Evolutionary conservation across 2,329 filamentous ascomycete species (phyloP), one percentile per base, ranked within the genome.

Genomic region (Talaromyces sp.): DNA sequence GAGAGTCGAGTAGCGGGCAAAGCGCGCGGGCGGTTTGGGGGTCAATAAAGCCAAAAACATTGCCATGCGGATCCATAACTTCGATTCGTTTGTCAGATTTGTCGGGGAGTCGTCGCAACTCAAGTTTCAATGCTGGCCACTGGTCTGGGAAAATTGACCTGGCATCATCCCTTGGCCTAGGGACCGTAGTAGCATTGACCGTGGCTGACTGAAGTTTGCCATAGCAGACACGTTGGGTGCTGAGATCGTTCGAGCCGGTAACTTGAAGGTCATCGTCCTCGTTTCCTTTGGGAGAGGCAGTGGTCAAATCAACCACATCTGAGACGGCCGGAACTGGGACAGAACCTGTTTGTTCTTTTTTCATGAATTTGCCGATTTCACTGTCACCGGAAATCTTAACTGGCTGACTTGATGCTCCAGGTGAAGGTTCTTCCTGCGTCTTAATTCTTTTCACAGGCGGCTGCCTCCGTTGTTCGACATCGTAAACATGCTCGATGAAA

Each of bases 21-120:
- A 97, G 78, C 6, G 83, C 89, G 17, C 77, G 73, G 0, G 91
- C 84, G 14, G 86, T 86, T 60, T 80, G 82, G 7, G 65, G 39
- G 78, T 96, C 90, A 4, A 97, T 74, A n/a, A 80, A 80, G 13
- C 90, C 94, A 65, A 97, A 92, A 29, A 87, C 82, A 35, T 81
- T 80, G 3, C 85, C 82, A 1, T 84, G 86, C 57, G 87, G 81
- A 67, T 97, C 93, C 35, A 85, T 82, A 9, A 91, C 87, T 49
- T 88, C 80, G 46, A 97, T 91, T 16, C 79, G 58, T 9, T 45
- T 80, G 39, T 82, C 78, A 11, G 80, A 63, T 39, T 85, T 82
- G 19, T 81, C 81, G 3, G 77, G 75, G 48, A 79, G 77, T 37
- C 88, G 80, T 55, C 82, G 83, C 40, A 94, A 78, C 1, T 85